Base-by-base conservation (phyloP, 2,329 filamentous ascomycete species). In the Monosporascus sp. region DNA sequence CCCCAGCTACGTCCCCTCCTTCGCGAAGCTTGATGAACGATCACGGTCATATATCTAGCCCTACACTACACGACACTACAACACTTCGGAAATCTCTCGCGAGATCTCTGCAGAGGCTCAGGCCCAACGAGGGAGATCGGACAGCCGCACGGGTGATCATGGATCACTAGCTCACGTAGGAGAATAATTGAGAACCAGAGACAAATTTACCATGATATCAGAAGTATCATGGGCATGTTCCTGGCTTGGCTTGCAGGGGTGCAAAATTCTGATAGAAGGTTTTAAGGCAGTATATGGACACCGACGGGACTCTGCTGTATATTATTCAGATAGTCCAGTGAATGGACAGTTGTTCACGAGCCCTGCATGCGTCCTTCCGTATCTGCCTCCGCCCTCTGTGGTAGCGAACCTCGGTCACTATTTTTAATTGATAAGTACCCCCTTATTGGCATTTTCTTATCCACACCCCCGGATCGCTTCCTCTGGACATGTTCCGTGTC, bases 251-350 rank as follows among this genome's bases (percentile, higher is more conserved):
- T 60, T 56, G 54, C 49, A 53, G 49, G 55, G n/a, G 25, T 52
- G 54, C 57, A 58, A 56, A 61, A 57, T 60, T 60, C 54, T 55
- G 53, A 58, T 58, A 63, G 58, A 59, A 58, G 55, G 58, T 55
- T 60, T 49, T 44, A 39, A 60, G 57, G 60, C 58, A 62, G 24
- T 58, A 49, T 54, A 56, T 57, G 56, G 53, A 63, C 55, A 58
- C 55, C 56, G 56, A 56, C 49, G 58, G 57, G 57, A 60, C 57
- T 64, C 63, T 66, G 63, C 63, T 68, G 65, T 68, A 68, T 61
- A 68, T 67, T 67, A 66, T 66, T 67, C 60, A 63, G 60, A 63
- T 66, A 65, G 63, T 66, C 64, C 62, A 55, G 61, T 61, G 59
- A 54, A 63, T 59, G 63, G 59, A 58, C 58, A 55, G 51, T 60